Percentiles rank a stretch among this genome's conserved stretches.
Conservation (phyloP, 2,329 filamentous ascomycete genomes). For the Phoma sp. region DNA sequence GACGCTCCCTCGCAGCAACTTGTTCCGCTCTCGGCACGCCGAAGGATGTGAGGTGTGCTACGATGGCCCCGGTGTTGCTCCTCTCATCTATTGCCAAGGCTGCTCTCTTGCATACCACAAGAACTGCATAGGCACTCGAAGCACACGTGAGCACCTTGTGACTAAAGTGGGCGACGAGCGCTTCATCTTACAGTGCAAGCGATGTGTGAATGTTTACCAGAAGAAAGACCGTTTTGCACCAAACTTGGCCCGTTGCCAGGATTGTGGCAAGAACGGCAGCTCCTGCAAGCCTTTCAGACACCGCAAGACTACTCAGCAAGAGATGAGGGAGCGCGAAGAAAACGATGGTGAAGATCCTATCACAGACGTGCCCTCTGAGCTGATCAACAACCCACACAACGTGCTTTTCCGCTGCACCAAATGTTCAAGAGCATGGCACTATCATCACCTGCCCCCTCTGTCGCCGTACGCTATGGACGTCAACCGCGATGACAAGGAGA, state of each 20-base stretch:
- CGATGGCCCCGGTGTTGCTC: constrained; percentile 65
- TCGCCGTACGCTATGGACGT: constrained; percentile 53
- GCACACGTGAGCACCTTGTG: constrained; percentile 80
- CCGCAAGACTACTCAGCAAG: constrained; percentile 76
- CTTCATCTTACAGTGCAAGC: constrained; percentile 89
- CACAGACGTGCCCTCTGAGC: constrained; percentile 63
- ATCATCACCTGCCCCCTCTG: constrained; percentile 74
- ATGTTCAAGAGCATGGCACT: constrained; percentile 83
- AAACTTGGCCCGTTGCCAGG: constrained; percentile 72
- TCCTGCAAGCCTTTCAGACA: constrained; percentile 78
- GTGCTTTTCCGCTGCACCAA: constrained; percentile 82
- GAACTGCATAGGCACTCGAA: constrained; percentile 76
- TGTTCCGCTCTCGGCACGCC: constrained; percentile 74
- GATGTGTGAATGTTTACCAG: constrained; percentile 73
- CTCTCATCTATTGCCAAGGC: constrained; percentile 86
- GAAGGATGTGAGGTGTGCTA: constrained; percentile 76
- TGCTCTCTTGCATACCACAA: constrained; percentile 87
- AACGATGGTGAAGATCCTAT: constrained; percentile 82
- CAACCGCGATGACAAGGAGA: constrained; percentile 54
- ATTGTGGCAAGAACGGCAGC: constrained; percentile 68
- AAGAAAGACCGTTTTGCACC: constrained; percentile 75
- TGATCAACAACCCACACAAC: constrained; percentile 77
- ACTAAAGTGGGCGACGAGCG: constrained; percentile 79
- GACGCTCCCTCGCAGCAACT: constrained; percentile 63
- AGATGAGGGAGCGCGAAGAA: constrained; percentile 80